Evolutionary conservation across 2,329 filamentous ascomycete genomes (phyloP), one percentile per base, ranked within the genome.

Genomic region (Penicillium decumbens): DNA sequence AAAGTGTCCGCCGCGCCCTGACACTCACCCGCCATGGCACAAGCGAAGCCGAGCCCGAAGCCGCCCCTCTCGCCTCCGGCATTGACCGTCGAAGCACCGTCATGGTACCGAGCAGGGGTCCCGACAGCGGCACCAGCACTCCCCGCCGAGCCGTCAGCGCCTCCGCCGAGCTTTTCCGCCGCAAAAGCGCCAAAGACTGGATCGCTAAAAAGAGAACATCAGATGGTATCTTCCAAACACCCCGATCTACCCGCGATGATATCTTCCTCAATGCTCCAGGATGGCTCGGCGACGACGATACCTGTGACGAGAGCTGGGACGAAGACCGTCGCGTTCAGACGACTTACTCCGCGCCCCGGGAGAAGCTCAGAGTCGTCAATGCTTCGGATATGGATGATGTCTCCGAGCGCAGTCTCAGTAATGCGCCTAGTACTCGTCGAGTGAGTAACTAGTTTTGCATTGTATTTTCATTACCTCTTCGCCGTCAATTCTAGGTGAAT

Each of bases 281-380:
- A n/a, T 62, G 61, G 15, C 49, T 59, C 3, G 61, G 56, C 3
- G 62, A 70, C n/a, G 65, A 61, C 8, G 51, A 54, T n/a, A 54
- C 49, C 0, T 48, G 50, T 13, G 57, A 56, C 4, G 58, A 58
- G 13, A 37, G 43, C 6, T 51, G 50, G 43, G 53, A 45, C 29
- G 85, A 89, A 71, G 80, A 80, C 50, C 73, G 86, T 20, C 75
- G 88, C 7, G 87, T 91, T 53, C 87, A 91, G 68, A 81, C 89
- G 64, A 93, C 95, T 81, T 97, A 95, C 69, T 96, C 92, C 0
- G 89, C 96, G 52, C 92, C 93, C 2, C 89, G 86, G 67, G 87
- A 92, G 69, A 82, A 83, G 59, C 72, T 97, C 55, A 76, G 92
- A 24, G 90, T 97, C n/a, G 92, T 96, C 18, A 97, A 97, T 67